Evolutionary conservation across 2,329 filamentous ascomycete genomes (phyloP).

Genomic region (Camillea tinctor): DNA sequence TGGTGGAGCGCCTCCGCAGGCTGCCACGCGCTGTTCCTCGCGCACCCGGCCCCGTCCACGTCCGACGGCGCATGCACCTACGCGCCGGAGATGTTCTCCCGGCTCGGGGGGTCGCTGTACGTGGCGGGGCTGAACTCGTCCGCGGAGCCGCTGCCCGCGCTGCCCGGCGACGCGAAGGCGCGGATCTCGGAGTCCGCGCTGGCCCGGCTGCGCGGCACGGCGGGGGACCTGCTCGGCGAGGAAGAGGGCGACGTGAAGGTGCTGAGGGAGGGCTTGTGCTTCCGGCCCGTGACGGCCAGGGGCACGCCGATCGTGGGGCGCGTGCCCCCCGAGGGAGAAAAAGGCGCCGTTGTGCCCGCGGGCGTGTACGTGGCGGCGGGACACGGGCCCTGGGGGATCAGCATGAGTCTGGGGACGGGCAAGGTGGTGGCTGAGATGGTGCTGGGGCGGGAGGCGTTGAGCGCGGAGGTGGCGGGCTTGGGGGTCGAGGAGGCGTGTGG

Average conservation of each 20-base stretch:
- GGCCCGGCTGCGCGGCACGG: constrained; percentile 47
- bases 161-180: constrained; percentile 46
- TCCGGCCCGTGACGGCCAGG: constrained; percentile 65
- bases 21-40: constrained; percentile 70
- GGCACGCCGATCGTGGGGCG: constrained; percentile 63
- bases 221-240: constrained; percentile 46
- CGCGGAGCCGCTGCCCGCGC: constrained; percentile 56
- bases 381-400: constrained; percentile 76
- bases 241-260: constrained; percentile 54
- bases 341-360: no score
- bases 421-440: constrained; percentile 70
- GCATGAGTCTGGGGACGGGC: constrained; percentile 64
- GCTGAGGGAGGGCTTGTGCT: constrained; percentile 66
- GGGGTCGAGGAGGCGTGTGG: constrained; percentile 24
- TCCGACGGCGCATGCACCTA: constrained; percentile 36
- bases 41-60: constrained; percentile 47
- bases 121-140: constrained; percentile 69
- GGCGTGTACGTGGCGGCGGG: constrained; percentile 71
- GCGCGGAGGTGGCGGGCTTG: constrained; percentile 58
- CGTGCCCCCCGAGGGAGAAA: constrained; percentile 46
- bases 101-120: constrained; percentile 67
- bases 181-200: constrained; percentile 46
- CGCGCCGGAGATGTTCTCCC: constrained; percentile 69
- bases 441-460: constrained; percentile 53
- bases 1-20: constrained; percentile 28